These are phyloP conservation scores for Spergularia bocconei DNA, from an alignment of 148 eudicot genomes.

Conservation along the genomic window DNA sequence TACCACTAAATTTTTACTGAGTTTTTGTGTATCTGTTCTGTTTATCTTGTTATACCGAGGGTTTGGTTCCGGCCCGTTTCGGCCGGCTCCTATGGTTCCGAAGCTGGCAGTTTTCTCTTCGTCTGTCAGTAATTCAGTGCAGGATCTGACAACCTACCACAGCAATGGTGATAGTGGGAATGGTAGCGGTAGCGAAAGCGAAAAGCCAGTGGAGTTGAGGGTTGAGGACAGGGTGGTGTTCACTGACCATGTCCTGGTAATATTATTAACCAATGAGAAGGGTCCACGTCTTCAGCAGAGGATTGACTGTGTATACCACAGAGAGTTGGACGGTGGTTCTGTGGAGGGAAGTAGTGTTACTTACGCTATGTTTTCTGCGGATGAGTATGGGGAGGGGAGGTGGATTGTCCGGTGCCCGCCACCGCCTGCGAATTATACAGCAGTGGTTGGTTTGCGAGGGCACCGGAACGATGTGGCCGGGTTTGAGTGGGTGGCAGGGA, in stretches of 20 bases:
- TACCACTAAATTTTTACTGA: constrained; percentile 48
- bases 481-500: constrained; percentile 23
- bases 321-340: constrained; percentile 8
- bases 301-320: constrained; percentile 59
- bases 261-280: constrained; percentile 30
- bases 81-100: constrained; percentile 44
- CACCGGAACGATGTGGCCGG: constrained; percentile 9
- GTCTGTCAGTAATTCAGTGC: constrained; percentile 30
- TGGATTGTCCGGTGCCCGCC: constrained; percentile 71
- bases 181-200: not conserved
- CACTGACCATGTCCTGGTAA: constrained; percentile 62
- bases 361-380: constrained; percentile 48
- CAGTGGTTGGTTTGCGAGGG: constrained; percentile 39
- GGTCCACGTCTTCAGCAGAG: constrained; percentile 24
- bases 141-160: constrained; percentile 24
- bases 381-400: constrained; percentile 44
- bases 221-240: constrained; percentile 59
- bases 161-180: constrained; percentile 5
- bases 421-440: constrained; percentile 52
- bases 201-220: constrained; percentile 22
- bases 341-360: constrained; percentile 2
- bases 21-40: constrained; percentile 33
- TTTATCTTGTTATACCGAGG: constrained; percentile 33
- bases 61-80: constrained; percentile 38
- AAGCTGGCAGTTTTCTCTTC: constrained; percentile 40